phyloP scores from a whole-genome alignment of 352 stramenopile species.

The Globisporangium mamillatum region DNA sequence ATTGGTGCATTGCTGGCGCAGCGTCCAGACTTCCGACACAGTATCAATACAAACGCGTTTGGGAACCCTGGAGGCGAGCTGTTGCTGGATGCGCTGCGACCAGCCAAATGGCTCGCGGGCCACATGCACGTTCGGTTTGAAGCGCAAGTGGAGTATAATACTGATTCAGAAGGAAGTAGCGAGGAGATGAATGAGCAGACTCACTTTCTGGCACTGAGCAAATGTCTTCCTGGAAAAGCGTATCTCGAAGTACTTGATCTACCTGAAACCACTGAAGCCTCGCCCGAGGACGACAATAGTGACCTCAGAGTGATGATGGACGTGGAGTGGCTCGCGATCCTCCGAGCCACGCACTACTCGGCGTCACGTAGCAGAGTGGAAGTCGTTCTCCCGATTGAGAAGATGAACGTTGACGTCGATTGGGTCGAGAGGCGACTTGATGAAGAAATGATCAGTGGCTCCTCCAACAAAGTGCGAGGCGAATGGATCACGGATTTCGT shows the following conservation, averaged over 20 bases:
- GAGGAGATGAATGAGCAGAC: constrained; percentile 34
- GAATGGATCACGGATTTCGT: constrained; percentile 31
- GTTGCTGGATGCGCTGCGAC: constrained; percentile 79
- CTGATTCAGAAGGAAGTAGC: not conserved
- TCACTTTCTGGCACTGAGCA: constrained; percentile 92
- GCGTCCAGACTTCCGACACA: constrained; percentile 85
- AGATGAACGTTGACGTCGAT: constrained; percentile 42
- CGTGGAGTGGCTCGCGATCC: constrained; percentile 80
- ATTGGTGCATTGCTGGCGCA: constrained; percentile 48
- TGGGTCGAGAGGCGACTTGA: constrained; percentile 26
- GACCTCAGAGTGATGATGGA: constrained; percentile 67
- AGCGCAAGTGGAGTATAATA: constrained; percentile 67
- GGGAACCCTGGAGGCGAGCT: constrained; percentile 77
- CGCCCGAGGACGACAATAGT: constrained; percentile 9
- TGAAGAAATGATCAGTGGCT: not conserved
- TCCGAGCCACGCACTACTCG: constrained; percentile 71
- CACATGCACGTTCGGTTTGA: constrained; percentile 95
- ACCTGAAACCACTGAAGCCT: not conserved
- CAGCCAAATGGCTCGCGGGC: constrained; percentile 91
- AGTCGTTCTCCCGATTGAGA: constrained; percentile 24
- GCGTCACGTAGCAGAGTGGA: constrained; percentile 21
- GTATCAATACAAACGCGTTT: constrained; percentile 82
- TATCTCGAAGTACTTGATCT: constrained; percentile 86
- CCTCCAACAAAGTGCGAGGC: constrained; percentile 3
- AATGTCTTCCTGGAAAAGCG: constrained; percentile 83